phyloP scores from a whole-genome alignment of 2,329 filamentous ascomycete genomes.

The Teratosphaeria zuluensis region DNA sequence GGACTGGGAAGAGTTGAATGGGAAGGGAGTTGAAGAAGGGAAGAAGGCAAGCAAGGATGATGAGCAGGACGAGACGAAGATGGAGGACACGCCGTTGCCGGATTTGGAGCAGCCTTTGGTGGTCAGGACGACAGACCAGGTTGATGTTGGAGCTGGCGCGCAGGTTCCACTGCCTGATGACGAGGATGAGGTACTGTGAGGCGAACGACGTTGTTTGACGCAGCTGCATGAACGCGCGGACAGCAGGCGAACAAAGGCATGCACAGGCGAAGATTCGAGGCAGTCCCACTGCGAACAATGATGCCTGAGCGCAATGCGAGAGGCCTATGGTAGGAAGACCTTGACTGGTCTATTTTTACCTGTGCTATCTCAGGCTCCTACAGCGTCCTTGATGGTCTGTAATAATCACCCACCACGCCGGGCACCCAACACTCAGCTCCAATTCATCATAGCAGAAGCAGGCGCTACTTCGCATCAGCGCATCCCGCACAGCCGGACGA shows the following conservation, averaged over 20 bases:
- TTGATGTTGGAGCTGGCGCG: not conserved
- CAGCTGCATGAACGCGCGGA: not conserved
- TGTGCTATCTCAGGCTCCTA: not conserved
- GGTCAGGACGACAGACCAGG: not conserved
- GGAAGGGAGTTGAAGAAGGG: constrained; percentile 9
- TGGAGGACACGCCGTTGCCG: constrained; percentile 2
- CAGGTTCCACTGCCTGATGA: not conserved
- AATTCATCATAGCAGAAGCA: too few species aligned
- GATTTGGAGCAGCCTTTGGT: not conserved
- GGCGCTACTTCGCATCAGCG: too few species aligned
- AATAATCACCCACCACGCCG: too few species aligned
- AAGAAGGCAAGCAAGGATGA: constrained; percentile 2
- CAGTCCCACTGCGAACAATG: not conserved
- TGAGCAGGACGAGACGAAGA: constrained; percentile 1
- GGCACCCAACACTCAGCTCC: too few species aligned
- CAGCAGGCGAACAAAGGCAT: too few species aligned
- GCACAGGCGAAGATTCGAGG: too few species aligned
- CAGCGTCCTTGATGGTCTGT: not conserved
- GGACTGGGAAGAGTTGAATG: constrained; percentile 27
- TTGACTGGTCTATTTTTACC: not conserved
- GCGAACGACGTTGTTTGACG: not conserved
- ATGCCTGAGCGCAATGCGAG: not conserved
- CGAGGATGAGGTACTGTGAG: not conserved
- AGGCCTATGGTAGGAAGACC: not conserved
- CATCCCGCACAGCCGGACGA: not conserved